Conservation (phyloP, 2,329 filamentous ascomycete genomes). For the Didymella keratinophila region DNA sequence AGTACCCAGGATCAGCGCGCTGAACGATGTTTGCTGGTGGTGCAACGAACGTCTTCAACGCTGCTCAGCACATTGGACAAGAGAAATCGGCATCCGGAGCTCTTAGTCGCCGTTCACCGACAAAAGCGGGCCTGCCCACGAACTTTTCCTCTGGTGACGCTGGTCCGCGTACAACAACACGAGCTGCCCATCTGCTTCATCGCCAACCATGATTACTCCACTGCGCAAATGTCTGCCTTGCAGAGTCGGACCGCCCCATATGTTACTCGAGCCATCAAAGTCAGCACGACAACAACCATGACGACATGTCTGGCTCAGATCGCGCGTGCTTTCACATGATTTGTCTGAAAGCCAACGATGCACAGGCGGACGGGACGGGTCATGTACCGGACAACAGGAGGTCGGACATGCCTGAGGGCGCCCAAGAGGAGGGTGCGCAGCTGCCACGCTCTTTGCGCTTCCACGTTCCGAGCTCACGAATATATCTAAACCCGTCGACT, state of each 20-base stretch:
- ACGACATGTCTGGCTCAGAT: background rate
- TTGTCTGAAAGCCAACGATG: background rate
- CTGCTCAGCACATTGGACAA: background rate
- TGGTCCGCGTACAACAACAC: constrained; percentile 15
- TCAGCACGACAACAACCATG: background rate
- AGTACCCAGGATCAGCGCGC: no score
- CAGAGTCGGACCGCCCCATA: background rate
- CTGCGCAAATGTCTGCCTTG: background rate
- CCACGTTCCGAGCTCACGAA: background rate
- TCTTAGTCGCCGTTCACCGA: background rate
- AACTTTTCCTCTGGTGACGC: background rate
- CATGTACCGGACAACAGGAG: background rate
- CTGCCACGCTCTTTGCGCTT: background rate
- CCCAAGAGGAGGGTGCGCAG: background rate
- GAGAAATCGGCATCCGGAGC: background rate
- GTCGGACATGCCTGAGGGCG: background rate
- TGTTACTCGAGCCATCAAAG: background rate
- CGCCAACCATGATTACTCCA: background rate
- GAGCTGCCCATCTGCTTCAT: background rate
- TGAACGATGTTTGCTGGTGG: background rate
- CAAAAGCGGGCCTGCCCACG: background rate
- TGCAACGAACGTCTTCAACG: background rate
- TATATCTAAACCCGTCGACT: background rate
- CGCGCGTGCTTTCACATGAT: background rate
- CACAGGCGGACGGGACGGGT: background rate